Evolutionary conservation across 352 stramenopile species (phyloP).

Genomic region (Globisporangium barbulae): DNA sequence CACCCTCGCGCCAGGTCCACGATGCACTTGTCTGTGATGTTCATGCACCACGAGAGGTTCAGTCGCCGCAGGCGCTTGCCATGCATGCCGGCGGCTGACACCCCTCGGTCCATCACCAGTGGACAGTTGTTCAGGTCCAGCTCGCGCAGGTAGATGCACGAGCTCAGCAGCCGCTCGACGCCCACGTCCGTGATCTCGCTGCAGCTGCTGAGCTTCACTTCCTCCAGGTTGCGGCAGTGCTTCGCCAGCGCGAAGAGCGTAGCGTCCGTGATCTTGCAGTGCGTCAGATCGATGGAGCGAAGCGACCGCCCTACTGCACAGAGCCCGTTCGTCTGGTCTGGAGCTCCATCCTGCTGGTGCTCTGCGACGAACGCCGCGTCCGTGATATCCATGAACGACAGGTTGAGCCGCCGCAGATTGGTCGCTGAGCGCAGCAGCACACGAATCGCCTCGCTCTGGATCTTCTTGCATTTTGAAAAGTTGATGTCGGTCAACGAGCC

Average conservation of each 20-base stretch:
- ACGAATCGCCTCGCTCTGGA: constrained; percentile 72
- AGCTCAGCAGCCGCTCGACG: constrained; percentile 54
- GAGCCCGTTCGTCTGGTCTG: constrained; percentile 36
- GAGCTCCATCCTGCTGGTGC: constrained; percentile 10
- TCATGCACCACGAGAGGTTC: constrained; percentile 87
- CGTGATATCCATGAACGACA: constrained; percentile 84
- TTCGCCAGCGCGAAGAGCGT: constrained; percentile 59
- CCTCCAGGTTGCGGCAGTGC: constrained; percentile 61
- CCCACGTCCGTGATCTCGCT: constrained; percentile 76
- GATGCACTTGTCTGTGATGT: constrained; percentile 85
- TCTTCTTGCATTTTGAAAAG: constrained; percentile 82
- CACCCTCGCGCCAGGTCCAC: constrained; percentile 64
- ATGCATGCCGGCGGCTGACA: constrained; percentile 47
- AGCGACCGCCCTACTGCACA: constrained; percentile 48
- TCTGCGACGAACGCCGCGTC: constrained; percentile 64
- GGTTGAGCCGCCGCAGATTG: constrained; percentile 59
- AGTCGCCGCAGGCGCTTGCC: constrained; percentile 56
- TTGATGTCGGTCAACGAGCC: constrained; percentile 74
- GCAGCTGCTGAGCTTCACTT: constrained; percentile 74
- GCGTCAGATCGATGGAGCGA: constrained; percentile 62
- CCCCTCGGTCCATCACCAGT: constrained; percentile 72
- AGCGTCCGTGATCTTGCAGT: constrained; percentile 68
- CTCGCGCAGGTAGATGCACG: constrained; percentile 44
- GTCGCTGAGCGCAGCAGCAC: constrained; percentile 58
- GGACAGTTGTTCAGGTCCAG: constrained; percentile 82